Evolutionary conservation across 1,284 basidiomycete species (phyloP).

Genomic region (Papiliotrema fonsecae): DNA sequence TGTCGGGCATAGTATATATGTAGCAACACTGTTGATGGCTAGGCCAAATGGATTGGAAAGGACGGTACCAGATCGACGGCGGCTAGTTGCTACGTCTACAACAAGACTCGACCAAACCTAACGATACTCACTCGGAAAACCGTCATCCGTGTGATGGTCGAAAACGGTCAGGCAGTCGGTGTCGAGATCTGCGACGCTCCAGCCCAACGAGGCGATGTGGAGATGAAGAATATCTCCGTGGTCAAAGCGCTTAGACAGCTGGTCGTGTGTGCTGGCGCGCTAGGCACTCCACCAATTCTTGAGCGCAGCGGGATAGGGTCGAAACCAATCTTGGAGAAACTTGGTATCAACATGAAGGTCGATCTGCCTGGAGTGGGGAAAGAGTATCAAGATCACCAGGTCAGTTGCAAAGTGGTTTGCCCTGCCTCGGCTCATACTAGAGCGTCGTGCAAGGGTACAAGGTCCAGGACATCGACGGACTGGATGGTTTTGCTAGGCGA

Average conservation of each 20-base stretch:
- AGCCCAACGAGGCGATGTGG: neutral
- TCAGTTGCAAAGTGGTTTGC: neutral
- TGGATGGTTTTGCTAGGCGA: neutral
- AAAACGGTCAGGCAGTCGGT: constrained; percentile 11
- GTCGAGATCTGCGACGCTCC: constrained; percentile 12
- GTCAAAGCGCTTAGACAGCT: constrained; percentile 32
- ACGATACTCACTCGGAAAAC: constrained; percentile 20
- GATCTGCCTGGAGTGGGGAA: constrained; percentile 11
- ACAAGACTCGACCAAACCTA: constrained; percentile 8
- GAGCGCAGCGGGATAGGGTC: constrained; percentile 34
- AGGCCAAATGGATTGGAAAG: constrained; percentile 1
- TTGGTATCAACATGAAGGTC: constrained; percentile 3
- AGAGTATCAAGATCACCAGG: constrained; percentile 8
- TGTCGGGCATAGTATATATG: neutral
- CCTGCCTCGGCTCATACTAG: neutral
- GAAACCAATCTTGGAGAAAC: neutral
- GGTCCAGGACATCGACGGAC: neutral
- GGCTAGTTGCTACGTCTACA: neutral
- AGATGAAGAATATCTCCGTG: constrained; percentile 7
- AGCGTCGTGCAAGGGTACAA: neutral
- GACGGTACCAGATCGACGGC: neutral
- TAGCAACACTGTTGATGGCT: neutral
- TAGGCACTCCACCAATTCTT: constrained; percentile 41
- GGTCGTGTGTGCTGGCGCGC: constrained; percentile 37
- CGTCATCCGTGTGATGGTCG: constrained; percentile 12